These are phyloP conservation scores for Lojkania enalia DNA, from an alignment of 2,329 filamentous ascomycete species.

Conservation along the genomic window DNA sequence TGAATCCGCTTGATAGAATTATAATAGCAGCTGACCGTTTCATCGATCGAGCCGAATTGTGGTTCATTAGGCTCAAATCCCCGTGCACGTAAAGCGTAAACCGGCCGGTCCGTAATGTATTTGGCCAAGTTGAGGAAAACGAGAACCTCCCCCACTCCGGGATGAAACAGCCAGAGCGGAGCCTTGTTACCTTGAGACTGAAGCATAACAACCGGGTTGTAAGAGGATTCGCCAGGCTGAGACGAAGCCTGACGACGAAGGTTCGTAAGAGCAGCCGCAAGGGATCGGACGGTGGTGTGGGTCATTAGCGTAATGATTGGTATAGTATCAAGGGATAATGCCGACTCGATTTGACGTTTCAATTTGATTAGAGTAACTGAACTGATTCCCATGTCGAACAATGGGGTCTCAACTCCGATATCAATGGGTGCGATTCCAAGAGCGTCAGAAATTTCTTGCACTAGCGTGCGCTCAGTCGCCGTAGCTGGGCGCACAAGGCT, in stretches of 20 bases:
- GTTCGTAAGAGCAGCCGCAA: conserved; percentile 23
- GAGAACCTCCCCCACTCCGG: conserved; percentile 46
- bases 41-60: conserved; percentile 44
- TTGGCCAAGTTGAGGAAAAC: conserved; percentile 45
- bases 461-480: neutral
- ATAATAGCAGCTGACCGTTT: conserved; percentile 49
- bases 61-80: conserved; percentile 49
- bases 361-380: conserved; percentile 51
- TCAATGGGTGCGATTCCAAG: neutral
- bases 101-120: conserved; percentile 47
- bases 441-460: neutral
- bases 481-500: neutral
- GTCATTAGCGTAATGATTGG: conserved; percentile 44
- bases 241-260: neutral
- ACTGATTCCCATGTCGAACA: conserved; percentile 42
- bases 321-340: conserved; percentile 37
- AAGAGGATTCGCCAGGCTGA: conserved; percentile 1
- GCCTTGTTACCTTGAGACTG: conserved; percentile 21
- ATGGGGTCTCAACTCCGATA: conserved; percentile 16
- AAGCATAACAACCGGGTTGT: conserved; percentile 20
- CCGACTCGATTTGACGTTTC: conserved; percentile 40
- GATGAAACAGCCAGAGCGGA: conserved; percentile 37
- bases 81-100: conserved; percentile 53
- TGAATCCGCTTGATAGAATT: conserved; percentile 48
- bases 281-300: conserved; percentile 32